Evolutionary conservation across 2,329 filamentous ascomycete species (phyloP), one percentile per base, ranked within the genome.

Genomic region (Plectosphaerella cucumerina): DNA sequence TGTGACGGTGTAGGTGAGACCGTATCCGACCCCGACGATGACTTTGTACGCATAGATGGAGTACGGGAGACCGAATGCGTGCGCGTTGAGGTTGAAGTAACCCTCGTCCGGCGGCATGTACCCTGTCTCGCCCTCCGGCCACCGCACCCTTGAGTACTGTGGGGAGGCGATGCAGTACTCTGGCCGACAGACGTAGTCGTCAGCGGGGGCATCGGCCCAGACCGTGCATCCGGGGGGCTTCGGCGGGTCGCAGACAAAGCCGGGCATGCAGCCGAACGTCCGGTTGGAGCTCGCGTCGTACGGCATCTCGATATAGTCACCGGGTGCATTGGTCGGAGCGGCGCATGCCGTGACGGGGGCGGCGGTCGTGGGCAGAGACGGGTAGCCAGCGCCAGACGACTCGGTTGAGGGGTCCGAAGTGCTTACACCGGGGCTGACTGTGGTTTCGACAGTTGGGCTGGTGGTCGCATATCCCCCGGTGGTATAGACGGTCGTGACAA

Each of bases 21-120:
- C 69, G 21, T 66, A 39, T 6, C 69, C 50, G 2, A 65, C 60
- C 51, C 67, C 65, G 10, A 70, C 58, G 14, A 71, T 57, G 1
- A 68, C 56, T 6, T 75, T 59, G 26, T 73, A 65, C 21, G 73
- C 71, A 55, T 86, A 87, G 21, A 87, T 83, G 41, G 77, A 77
- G 54, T 81, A 84, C 48, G 73, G 78, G 18, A 88, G 68, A 4
- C 84, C 84, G 51, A 88, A 89, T 0, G 73, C 73, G 2, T 70
- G 63, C 0, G 85, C 70, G 51, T 83, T 71, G 17, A 88, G 72
- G 53, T 87, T 77, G 67, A 83, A 88, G 62, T 86, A 87, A 6
- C 75, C 79, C 0, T 70, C 60, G 1, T 69, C 71, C 2, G 76
- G 71, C 2, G 77, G 77, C 57, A 76, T 84, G 59, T 78, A 81